phyloP scores from a whole-genome alignment of 2,329 filamentous ascomycete species.

The Alternaria postmessia region DNA sequence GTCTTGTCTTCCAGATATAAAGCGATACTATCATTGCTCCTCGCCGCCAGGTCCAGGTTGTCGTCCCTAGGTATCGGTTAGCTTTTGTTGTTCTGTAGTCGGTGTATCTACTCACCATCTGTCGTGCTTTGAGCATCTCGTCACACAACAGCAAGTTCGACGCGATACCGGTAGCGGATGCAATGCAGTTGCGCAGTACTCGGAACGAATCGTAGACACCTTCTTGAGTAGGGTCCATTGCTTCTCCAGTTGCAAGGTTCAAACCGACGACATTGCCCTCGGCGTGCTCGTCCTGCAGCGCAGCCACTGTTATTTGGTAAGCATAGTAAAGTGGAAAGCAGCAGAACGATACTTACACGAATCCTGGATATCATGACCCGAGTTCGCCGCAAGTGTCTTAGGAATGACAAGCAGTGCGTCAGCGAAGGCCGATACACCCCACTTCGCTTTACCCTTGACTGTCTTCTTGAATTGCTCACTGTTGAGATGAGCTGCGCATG shows the following conservation, averaged over 20 bases:
- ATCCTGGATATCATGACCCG: constrained; percentile 96
- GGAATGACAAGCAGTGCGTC: constrained; percentile 95
- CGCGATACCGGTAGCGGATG: constrained; percentile 92
- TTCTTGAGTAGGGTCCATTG: constrained; percentile 93
- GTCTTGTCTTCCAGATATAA: not conserved
- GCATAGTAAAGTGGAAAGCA: constrained; percentile 13
- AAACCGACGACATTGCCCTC: constrained; percentile 88
- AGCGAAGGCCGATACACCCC: constrained; percentile 91
- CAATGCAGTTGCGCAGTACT: constrained; percentile 90
- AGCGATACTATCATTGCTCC: constrained; percentile 17
- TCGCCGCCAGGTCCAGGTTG: constrained; percentile 38
- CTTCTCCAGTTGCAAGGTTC: constrained; percentile 84
- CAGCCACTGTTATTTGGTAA: constrained; percentile 69
- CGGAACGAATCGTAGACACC: constrained; percentile 97
- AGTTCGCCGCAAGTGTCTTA: constrained; percentile 95
- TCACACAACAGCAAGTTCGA: constrained; percentile 95
- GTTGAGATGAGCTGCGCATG: constrained; percentile 85
- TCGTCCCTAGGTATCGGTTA: constrained; percentile 35
- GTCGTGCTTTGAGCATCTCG: constrained; percentile 94
- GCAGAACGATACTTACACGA: constrained; percentile 69
- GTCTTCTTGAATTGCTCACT: constrained; percentile 87
- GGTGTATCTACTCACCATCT: constrained; percentile 70
- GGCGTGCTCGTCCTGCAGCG: constrained; percentile 82
- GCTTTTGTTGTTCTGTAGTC: not conserved
- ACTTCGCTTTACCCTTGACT: constrained; percentile 98